Base-by-base conservation (phyloP, 305 asterid genomes). In the Withania somnifera region DNA sequence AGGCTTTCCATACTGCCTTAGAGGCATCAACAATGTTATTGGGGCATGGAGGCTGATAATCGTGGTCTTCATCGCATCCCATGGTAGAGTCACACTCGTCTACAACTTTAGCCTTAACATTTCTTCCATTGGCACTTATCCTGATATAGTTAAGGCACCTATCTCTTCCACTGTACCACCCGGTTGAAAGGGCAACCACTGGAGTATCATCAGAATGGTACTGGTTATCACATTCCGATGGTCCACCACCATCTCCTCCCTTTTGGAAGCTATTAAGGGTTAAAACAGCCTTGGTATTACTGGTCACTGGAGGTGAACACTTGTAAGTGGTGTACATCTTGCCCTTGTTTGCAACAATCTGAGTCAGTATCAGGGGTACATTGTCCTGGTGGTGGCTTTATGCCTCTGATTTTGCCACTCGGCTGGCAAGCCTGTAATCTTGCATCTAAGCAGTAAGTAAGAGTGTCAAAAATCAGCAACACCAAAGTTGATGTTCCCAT, bases 281-380 rank as follows among this genome's bases (percentile, higher is more conserved):
- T 6, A 63, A 13, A 24, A 58, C 53, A 7, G 82, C 84, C 24
- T 82, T 71, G 4, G 84, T 81, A 13, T 2, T 32, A 30, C 34
- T 3, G 34, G 34, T 30, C n/a, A 82, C 54, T 0, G 63, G 34
- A 19, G 84, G 77, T n/a, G 81, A 61, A 4, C 85, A 61, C 9
- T 45, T 34, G 56, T 84, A 89, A 8, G 88, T 89, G 47, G 86
- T 56, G 86, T 84, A 89, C 28, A 45, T 40, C 82, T 81, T 71
- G 53, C 92, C 88, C 28, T n/a, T 79, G 50, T 30, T 73, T 75
- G 45, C 90, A 86, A 78, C 89, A 89, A 5, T 84, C 83, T 1
- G 87, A 85, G 87, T 83, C 82, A 17, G 86, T 77, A 36, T 71
- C 85, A 10, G 34, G 75, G 83, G 85, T 87, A 45, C 90, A 89